phyloP scores from a whole-genome alignment of 2,329 filamentous ascomycete genomes.

The Pseudocercospora crystallina region DNA sequence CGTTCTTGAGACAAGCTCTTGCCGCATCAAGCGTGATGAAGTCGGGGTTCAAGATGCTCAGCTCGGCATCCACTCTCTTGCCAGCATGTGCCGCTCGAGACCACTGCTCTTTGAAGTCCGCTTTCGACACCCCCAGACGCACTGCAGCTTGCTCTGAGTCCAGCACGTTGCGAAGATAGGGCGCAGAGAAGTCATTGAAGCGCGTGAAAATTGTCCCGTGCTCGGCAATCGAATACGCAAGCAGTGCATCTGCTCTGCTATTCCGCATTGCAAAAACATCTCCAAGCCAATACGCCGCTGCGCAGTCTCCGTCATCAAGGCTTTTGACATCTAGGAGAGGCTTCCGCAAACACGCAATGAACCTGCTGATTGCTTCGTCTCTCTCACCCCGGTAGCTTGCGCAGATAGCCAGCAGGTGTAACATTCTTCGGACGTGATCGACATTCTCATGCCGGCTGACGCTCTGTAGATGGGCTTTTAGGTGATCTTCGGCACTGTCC shows the following conservation, averaged over 20 bases:
- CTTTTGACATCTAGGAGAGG: conserved; percentile 15
- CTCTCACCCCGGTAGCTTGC: conserved; percentile 25
- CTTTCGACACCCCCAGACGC: conserved; percentile 3
- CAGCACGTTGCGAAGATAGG: background rate
- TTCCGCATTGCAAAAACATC: conserved; percentile 26
- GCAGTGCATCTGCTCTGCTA: conserved; percentile 23
- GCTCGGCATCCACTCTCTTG: no score
- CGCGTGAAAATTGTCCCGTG: conserved; percentile 7
- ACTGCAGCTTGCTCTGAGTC: conserved; percentile 10
- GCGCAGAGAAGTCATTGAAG: background rate
- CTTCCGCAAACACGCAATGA: conserved; percentile 20
- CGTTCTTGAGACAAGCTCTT: no score
- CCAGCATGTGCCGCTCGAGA: no score
- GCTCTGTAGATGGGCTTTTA: background rate
- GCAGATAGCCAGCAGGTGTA: conserved; percentile 26
- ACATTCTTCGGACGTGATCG: conserved; percentile 5
- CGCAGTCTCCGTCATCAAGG: conserved; percentile 27
- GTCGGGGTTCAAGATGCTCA: no score
- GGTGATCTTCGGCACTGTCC: conserved; percentile 2
- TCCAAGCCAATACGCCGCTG: conserved; percentile 29
- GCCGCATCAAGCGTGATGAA: background rate
- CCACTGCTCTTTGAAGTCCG: conserved; percentile 3
- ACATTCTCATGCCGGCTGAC: background rate
- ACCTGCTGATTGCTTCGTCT: conserved; percentile 19
- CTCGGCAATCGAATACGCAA: conserved; percentile 28